Evolutionary conservation across 805 yeast genomes (phyloP).

Genomic region (Pichia cephalocereana): DNA sequence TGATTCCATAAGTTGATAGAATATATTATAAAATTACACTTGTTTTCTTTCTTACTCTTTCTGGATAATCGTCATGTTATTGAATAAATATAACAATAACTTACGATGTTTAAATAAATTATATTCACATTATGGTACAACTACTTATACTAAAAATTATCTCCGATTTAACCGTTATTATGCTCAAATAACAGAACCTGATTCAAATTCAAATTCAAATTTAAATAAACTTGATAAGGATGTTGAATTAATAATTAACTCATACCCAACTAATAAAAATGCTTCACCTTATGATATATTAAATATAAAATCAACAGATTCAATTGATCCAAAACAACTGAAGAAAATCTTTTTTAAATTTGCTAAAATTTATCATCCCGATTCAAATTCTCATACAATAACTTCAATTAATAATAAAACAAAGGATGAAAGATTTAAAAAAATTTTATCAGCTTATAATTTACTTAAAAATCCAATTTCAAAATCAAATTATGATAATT

Average conservation of each 20-base stretch:
- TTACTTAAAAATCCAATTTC: constrained; percentile 37
- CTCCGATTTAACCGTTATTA: too few species aligned
- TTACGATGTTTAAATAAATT: too few species aligned
- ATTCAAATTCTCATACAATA: constrained; percentile 23
- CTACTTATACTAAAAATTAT: too few species aligned
- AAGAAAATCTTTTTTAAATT: constrained; percentile 45
- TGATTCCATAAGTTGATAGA: too few species aligned
- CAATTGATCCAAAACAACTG: constrained; percentile 31
- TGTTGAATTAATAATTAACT: constrained; percentile 17
- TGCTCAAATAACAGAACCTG: too few species aligned
- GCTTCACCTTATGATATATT: constrained; percentile 73
- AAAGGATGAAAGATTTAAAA: constrained; percentile 42
- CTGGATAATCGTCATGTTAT: too few species aligned
- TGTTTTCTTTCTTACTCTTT: too few species aligned
- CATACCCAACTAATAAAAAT: constrained; percentile 35
- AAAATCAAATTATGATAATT: constrained; percentile 37
- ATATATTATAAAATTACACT: too few species aligned
- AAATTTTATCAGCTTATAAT: constrained; percentile 50
- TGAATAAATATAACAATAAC: too few species aligned
- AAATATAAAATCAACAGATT: constrained; percentile 27
- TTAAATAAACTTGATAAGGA: not conserved
- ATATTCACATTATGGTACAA: too few species aligned
- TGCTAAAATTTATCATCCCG: constrained; percentile 82
- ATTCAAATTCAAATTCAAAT: not conserved
- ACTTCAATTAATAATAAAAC: constrained; percentile 3